phyloP scores from a whole-genome alignment of 176 grass and related monocot genomes.

The Eleusine indica region DNA sequence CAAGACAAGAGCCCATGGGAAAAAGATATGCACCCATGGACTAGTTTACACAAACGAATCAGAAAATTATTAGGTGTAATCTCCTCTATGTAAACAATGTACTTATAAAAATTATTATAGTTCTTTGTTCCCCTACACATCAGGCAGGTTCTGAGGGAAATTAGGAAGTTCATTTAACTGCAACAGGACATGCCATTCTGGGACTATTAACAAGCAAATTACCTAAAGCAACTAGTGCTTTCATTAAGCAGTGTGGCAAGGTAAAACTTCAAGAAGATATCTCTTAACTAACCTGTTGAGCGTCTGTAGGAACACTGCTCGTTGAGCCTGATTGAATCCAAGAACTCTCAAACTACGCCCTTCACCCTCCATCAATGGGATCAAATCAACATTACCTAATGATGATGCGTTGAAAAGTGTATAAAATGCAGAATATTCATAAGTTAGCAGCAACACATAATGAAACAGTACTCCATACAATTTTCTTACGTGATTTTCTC shows the following conservation, averaged over 20 bases:
- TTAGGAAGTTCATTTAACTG: slow-evolving; percentile 2
- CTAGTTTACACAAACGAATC: slow-evolving; percentile 2
- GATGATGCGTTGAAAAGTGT: slow-evolving; percentile 37
- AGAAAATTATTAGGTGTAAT: not conserved
- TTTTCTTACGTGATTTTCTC: slow-evolving; percentile 78
- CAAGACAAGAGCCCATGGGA: slow-evolving; percentile 14
- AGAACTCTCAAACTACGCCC: slow-evolving; percentile 76
- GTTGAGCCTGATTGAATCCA: slow-evolving; percentile 91
- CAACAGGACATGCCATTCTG: not conserved
- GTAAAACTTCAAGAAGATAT: slow-evolving; percentile 23
- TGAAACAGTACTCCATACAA: slow-evolving; percentile 26
- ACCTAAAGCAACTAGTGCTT: slow-evolving; percentile 17
- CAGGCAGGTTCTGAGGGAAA: slow-evolving; percentile 14
- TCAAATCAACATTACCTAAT: slow-evolving; percentile 63
- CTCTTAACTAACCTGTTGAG: slow-evolving; percentile 74
- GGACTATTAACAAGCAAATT: not conserved
- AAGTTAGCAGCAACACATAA: slow-evolving; percentile 8
- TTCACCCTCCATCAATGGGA: slow-evolving; percentile 97
- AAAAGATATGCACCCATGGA: slow-evolving; percentile 17
- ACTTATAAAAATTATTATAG: slow-evolving; percentile 2
- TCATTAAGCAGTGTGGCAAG: slow-evolving; percentile 6
- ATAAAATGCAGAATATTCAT: slow-evolving; percentile 38
- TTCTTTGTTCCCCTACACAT: not conserved
- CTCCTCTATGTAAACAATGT: slow-evolving; percentile 25
- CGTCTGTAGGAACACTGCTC: slow-evolving; percentile 71